Percentiles rank a stretch among this genome's conserved stretches.
phyloP scores from a whole-genome alignment of 768 basidiomycete species.

The Antrodiella citrinella region DNA sequence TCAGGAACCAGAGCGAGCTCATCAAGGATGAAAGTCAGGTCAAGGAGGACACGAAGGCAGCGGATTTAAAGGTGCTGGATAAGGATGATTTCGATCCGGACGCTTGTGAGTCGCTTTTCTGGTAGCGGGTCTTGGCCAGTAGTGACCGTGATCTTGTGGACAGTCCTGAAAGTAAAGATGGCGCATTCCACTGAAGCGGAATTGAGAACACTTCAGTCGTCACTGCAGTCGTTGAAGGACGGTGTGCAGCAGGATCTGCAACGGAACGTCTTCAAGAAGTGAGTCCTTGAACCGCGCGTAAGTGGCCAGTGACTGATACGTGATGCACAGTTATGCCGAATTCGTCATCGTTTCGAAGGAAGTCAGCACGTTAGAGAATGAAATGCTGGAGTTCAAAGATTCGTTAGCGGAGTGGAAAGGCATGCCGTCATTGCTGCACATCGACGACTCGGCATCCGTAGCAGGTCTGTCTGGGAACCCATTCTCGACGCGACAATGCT shows the following conservation, averaged over 20 bases:
- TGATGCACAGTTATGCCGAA: conserved; percentile 72
- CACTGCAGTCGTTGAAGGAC: conserved; percentile 59
- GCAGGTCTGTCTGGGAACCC: conserved; percentile 31
- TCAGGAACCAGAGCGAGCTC: conserved; percentile 14
- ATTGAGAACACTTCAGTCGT: conserved; percentile 67
- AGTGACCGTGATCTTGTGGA: too few relatives aligned
- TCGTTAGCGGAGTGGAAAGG: conserved; percentile 91
- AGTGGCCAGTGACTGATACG: neutral
- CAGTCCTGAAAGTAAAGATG: conserved; percentile 75
- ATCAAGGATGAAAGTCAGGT: conserved; percentile 32
- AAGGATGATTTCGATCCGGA: conserved; percentile 83
- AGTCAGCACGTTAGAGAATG: conserved; percentile 91
- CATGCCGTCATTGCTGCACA: conserved; percentile 88
- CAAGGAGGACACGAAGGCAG: conserved; percentile 51
- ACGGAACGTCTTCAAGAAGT: conserved; percentile 94
- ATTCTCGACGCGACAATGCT: too few relatives aligned
- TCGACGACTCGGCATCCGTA: conserved; percentile 70
- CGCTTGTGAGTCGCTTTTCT: conserved; percentile 54
- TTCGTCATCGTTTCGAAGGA: conserved; percentile 97
- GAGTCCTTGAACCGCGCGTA: conserved; percentile 10
- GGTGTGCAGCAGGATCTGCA: conserved; percentile 77
- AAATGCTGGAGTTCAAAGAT: conserved; percentile 95
- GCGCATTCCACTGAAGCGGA: conserved; percentile 88
- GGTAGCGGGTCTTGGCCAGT: too few relatives aligned
- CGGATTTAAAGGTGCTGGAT: conserved; percentile 57